Base-by-base conservation (phyloP, 306 rosid genomes). In the Trifolium dubium region DNA sequence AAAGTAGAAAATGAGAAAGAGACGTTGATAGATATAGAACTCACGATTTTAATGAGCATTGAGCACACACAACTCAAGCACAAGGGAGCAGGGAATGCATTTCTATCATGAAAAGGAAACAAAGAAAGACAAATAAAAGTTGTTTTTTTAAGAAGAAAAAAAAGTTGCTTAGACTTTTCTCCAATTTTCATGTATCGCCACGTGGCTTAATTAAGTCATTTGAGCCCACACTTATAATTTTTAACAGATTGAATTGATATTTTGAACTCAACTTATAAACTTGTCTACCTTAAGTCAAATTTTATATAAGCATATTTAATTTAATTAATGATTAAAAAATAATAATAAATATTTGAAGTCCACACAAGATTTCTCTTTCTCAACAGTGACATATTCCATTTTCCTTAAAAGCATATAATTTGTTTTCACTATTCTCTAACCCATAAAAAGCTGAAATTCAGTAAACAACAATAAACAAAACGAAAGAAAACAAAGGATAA, bases 391-490 rank as follows among this genome's bases (percentile, higher is more conserved):
- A 79, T 81, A 85, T 87, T 85, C 89, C 66, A 67, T 80, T 68
- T 63, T 58, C 78, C 90, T 88, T 82, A 86, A 89, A 89, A 89
- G 96, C 88, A 87, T 86, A 69, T 73, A 77, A 72, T 12, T 69
- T 55, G 79, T 74, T 80, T 71, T 72, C 60, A 10, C 67, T 13
- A 37, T 72, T 77, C 77, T 71, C 69, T 64, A 81, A 32, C 74
- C 82, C 83, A 73, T 77, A 75, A 79, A 81, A 82, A 81, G 88
- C 79, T 73, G 66, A 71, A 83, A 77, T 72, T 78, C 73, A 75
- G 31, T 10, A 17, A 81, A 61, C 67, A 77, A 71, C 13, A 65
- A 80, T 53, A 69, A 75, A 63, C 69, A 49, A 49, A 19, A 53
- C 56, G 37, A 51, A 65, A 72, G 49, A 58, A 58, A 84, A 66